Base-by-base conservation (phyloP, 352 stramenopile genomes). In the Globisporangium barbulae region DNA sequence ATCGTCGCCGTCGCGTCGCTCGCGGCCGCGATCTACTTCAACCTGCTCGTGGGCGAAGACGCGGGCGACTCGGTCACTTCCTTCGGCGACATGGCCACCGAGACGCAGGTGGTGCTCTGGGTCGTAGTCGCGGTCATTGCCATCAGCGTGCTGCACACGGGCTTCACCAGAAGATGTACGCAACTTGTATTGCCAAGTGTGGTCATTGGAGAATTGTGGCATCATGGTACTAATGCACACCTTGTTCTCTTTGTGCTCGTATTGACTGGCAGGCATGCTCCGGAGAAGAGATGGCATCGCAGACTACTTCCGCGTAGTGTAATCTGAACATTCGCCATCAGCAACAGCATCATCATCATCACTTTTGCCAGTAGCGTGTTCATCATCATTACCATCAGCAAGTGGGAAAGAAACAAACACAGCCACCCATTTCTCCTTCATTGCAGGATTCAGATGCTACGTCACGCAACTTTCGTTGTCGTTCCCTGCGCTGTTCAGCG, bases 1-100 rank as follows among this genome's bases (percentile, higher is more conserved):
- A 48, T 95, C 28, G 75, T 97, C 49, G 88, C 88, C 3, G 59
- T 96, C 54, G 78, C 73, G 31, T 88, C 89, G 63, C 82, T 96
- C 45, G 81, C 75, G 10, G 83, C 78, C 3, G 88, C 85, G 3
- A 70, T 97, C 22, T 97, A 94, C 70, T 92, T 95, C 71, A 86
- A 94, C 63, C 65, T 97, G 42, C 67, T 95, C 1, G 81, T 94
- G 19, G 75, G 73, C 15, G 42, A 92, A 57, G 76, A 91, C 59
- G 68, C 70, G 2, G 79, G 81, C 17, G 67, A 75, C 17, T 65
- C 68, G 44, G 63, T 91, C 19, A 71, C 63, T 3, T 81, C 74
- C 44, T 75, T 91, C 53, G 76, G 61, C 1, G 75, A 91, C 35
- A 77, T 74, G 8, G 89, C 81, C 25, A 72, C 72, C 0, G 74